These are phyloP conservation scores for Mycena venus DNA, from an alignment of 768 basidiomycete species.

Conservation along the genomic window DNA sequence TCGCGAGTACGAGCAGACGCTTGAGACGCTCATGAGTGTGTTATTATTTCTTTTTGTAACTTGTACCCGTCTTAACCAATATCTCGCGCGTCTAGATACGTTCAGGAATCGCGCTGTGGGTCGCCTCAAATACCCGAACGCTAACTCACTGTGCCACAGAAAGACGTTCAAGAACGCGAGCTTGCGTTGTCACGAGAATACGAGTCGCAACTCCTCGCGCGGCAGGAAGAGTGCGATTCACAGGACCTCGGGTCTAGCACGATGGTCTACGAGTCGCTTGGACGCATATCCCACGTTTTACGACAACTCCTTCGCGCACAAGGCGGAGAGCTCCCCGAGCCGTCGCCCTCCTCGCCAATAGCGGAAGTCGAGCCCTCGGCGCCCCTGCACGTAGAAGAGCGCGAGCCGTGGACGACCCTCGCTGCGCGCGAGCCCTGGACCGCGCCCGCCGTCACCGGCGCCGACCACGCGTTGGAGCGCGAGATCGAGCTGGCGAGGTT, in stretches of 20 bases:
- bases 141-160: constrained; percentile 60
- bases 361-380: constrained; percentile 10
- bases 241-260: constrained; percentile 73
- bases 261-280: constrained; percentile 75
- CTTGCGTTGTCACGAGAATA: constrained; percentile 91
- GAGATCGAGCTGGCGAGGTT: constrained; percentile 92
- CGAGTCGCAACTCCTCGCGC: constrained; percentile 84
- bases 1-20: constrained; percentile 96
- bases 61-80: not conserved
- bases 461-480: constrained; percentile 88
- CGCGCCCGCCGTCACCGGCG: constrained; percentile 48
- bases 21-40: constrained; percentile 92
- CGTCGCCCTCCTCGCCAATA: constrained; percentile 32
- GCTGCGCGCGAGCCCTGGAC: constrained; percentile 53
- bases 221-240: constrained; percentile 76
- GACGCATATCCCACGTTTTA: constrained; percentile 76
- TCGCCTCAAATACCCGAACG: constrained; percentile 17
- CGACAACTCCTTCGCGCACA: constrained; percentile 78
- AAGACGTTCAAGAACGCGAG: constrained; percentile 94
- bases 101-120: constrained; percentile 94
- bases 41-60: not conserved
- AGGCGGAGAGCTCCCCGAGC: constrained; percentile 71
- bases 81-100: constrained; percentile 46
- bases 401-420: constrained; percentile 55
- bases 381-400: constrained; percentile 49